Evolutionary conservation across 176 grass and related monocot genomes (phyloP), one percentile per base, ranked within the genome.

Genomic region (Rhynchospora tenuis): DNA sequence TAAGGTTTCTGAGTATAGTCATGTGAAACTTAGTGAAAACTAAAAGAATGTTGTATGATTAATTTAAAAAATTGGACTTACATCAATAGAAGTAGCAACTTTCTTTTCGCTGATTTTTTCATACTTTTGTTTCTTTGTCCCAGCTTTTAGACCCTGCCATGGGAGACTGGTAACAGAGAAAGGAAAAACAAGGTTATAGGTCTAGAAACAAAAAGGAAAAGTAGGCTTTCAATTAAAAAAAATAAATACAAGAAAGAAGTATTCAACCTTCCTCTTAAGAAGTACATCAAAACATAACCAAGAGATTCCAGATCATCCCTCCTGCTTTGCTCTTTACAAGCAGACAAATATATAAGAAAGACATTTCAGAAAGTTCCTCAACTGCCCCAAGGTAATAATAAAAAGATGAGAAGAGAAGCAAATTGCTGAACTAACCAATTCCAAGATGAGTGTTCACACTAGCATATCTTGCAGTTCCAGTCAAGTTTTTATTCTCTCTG

Each of bases 391-490:
- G 16, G 83, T 81, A 73, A 64, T 27, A 73, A 73, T 7, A 2
- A 73, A 50, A 51, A 1, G 38, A 59, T 46, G 12, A 51, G 27
- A 82, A 65, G 5, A 38, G 23, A 17, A 16, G 31, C 46, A 70
- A 70, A 87, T 64, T 82, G 20, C 45, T 57, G 28, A 58, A 72
- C 82, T 86, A 76, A 97, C 94, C 94, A 65, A 97, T 94, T 85
- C 94, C 94, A 47, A 97, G 87, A 94, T 97, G 94, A 28, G 94
- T 97, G 81, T 94, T 97, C 68, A 94, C 92, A 89, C 94, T 97
- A 14, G 94, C 94, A 83, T 94, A 97, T 89, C 90, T 93, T 87
- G 94, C 92, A 64, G 92, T 97, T 46, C 94, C 94, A 78, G 92
- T 94, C 75, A 97, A 86, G 83, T 88, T 97, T 85, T 97, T 97